A percentile compares a stretch with the other conserved stretches of the same genome.
Conservation (phyloP, 148 eudicot species). For the Amaranthus cruentus region DNA sequence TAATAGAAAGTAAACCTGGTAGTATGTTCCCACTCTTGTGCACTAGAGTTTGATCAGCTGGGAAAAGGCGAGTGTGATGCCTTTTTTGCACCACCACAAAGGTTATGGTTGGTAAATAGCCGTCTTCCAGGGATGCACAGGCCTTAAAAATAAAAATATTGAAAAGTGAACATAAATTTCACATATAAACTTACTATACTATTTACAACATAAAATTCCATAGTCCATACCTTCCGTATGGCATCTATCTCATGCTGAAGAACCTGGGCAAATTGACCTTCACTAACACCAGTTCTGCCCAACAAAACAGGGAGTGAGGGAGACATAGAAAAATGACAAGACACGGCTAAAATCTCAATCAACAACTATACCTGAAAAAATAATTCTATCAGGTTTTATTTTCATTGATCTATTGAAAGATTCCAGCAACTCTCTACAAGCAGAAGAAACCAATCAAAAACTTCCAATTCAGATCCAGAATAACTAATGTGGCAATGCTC, state of each 20-base stretch:
- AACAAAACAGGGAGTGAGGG: not conserved
- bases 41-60: conserved; percentile 37
- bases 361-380: conserved; percentile 53
- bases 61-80: conserved; percentile 86
- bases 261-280: conserved; percentile 77
- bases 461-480: not conserved
- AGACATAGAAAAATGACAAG: not conserved
- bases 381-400: conserved; percentile 51
- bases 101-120: conserved; percentile 64
- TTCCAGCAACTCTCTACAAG: conserved; percentile 52
- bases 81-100: conserved; percentile 93
- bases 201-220: not conserved
- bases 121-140: conserved; percentile 47
- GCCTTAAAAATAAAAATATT: conserved; percentile 42
- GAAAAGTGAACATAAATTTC: not conserved
- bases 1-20: conserved; percentile 44
- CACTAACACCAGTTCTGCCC: conserved; percentile 89
- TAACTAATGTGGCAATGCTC: not conserved
- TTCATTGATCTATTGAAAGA: conserved; percentile 34
- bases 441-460: not conserved
- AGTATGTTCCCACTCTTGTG: conserved; percentile 85
- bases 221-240: conserved; percentile 55
- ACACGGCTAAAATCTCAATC: not conserved
- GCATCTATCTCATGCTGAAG: conserved; percentile 70
- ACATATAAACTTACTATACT: too few relatives aligned